Conservation (phyloP, 768 basidiomycete genomes). For the Ephemerocybe angulata region DNA sequence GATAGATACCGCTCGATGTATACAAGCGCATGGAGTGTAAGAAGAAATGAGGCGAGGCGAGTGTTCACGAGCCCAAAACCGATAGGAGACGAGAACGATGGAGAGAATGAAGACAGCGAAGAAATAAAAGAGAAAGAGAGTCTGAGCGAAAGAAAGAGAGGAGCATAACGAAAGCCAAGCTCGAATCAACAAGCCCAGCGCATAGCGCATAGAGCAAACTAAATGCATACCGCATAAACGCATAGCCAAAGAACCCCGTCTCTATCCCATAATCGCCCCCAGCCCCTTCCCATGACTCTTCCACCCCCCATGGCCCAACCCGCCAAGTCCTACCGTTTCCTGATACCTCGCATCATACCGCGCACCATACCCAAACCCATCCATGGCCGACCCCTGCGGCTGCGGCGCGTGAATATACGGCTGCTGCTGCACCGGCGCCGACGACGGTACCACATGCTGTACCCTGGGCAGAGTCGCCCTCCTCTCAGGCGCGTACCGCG, state of each 20-base stretch:
- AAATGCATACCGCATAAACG: no score
- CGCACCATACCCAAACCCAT: constrained; percentile 42
- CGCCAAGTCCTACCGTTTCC: constrained; percentile 46
- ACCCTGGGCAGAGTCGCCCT: no score
- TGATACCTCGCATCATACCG: constrained; percentile 36
- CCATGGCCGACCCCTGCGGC: constrained; percentile 29
- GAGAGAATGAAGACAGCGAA: constrained; percentile 1
- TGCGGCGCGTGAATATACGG: constrained; percentile 43
- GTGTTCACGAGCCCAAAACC: no score
- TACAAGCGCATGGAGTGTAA: no score
- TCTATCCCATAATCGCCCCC: background rate
- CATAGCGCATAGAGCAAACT: constrained; percentile 2
- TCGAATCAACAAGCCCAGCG: constrained; percentile 2
- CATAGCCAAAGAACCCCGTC: background rate
- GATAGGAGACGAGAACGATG: constrained; percentile 1
- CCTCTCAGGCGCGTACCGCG: no score
- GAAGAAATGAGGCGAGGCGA: no score
- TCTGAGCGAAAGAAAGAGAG: no score
- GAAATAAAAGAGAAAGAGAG: no score
- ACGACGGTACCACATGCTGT: no score
- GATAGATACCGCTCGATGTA: no score
- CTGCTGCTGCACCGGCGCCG: constrained; percentile 25
- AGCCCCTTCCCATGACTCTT: background rate
- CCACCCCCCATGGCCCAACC: constrained; percentile 15
- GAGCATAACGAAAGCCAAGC: no score